Evolutionary conservation across 345 rosid species (phyloP).

Genomic region (Eucalyptus shirleyi): DNA sequence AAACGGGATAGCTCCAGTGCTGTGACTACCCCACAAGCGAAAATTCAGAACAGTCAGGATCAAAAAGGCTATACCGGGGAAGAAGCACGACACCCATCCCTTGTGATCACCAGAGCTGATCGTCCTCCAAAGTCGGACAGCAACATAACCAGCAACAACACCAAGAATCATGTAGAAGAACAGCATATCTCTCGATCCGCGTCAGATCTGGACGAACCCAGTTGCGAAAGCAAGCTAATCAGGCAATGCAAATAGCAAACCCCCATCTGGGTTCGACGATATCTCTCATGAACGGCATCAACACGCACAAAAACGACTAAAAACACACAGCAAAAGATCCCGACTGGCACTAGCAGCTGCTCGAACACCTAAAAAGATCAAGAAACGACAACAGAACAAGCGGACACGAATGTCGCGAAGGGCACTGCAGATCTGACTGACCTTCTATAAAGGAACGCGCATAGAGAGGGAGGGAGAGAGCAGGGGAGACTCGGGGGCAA

Average conservation of each 20-base stretch:
- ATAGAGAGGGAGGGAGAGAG: background rate
- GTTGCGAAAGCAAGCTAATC: constrained; percentile 3
- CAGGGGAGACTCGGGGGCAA: background rate
- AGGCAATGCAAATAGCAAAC: background rate
- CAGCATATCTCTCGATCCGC: background rate
- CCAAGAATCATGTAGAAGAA: constrained; percentile 13
- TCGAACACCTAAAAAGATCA: background rate
- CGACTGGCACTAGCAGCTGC: background rate
- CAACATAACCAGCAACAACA: constrained; percentile 2
- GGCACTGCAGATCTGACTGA: background rate
- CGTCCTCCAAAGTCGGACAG: constrained; percentile 10
- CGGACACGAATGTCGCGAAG: background rate
- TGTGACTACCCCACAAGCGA: constrained; percentile 8
- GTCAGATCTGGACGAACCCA: constrained; percentile 37
- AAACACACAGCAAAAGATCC: background rate
- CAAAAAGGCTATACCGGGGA: constrained; percentile 6
- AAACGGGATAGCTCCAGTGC: constrained; percentile 9
- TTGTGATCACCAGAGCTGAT: constrained; percentile 5
- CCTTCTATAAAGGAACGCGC: background rate
- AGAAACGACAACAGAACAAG: background rate
- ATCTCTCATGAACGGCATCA: background rate
- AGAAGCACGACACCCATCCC: constrained; percentile 10
- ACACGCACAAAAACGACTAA: background rate
- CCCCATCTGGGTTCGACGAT: background rate
- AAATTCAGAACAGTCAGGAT: constrained; percentile 5